A percentile compares a stretch with the other conserved stretches of the same genome.
phyloP scores from a whole-genome alignment of 2,329 filamentous ascomycete species.

The Ambrosiella beaveri region DNA sequence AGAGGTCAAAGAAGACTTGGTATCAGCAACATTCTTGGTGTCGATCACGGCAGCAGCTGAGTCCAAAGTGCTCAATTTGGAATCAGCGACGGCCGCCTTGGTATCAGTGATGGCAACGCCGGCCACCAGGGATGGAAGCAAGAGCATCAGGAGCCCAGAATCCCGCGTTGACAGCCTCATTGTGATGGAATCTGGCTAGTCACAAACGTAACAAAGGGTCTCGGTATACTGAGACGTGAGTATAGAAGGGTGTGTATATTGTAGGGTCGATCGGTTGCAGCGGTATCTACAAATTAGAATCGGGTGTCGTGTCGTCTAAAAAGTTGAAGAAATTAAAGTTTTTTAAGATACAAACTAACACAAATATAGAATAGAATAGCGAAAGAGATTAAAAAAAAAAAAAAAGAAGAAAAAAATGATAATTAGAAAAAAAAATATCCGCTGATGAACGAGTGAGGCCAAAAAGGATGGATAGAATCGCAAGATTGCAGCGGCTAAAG shows the following conservation, averaged over 20 bases:
- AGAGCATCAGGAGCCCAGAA: slow-evolving; percentile 9
- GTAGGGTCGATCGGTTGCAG: too few relatives aligned
- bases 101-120: slow-evolving; percentile 9
- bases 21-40: slow-evolving; percentile 13
- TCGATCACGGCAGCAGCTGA: background rate
- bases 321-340: background rate
- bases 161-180: slow-evolving; percentile 12
- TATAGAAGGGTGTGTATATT: background rate
- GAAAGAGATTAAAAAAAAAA: background rate
- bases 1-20: slow-evolving; percentile 23
- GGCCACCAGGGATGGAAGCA: slow-evolving; percentile 12
- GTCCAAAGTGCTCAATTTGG: background rate
- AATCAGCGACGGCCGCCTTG: background rate
- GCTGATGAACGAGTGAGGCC: background rate
- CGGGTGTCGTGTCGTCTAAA: slow-evolving; percentile 3
- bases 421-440: background rate
- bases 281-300: background rate
- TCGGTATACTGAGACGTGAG: background rate
- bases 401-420: background rate
- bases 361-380: background rate
- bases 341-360: slow-evolving; percentile 5
- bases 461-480: background rate
- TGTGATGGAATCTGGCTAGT: background rate
- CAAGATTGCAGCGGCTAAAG: too few relatives aligned
- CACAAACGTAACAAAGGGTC: background rate